These are phyloP conservation scores for Colletotrichum caudatum DNA, from an alignment of 2,329 filamentous ascomycete species.

Conservation along the genomic window DNA sequence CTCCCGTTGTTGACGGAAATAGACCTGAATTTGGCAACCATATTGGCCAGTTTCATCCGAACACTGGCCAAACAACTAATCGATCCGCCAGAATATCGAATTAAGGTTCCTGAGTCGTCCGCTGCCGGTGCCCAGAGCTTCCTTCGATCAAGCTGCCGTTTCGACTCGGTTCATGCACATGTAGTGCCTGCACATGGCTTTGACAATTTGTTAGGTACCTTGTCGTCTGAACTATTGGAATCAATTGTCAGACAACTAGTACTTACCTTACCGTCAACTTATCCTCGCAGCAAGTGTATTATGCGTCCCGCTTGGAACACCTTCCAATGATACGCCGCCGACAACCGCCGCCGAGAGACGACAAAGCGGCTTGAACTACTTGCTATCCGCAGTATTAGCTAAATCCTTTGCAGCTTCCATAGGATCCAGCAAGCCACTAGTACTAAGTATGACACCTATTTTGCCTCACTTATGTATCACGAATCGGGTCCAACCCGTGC, in stretches of 20 bases:
- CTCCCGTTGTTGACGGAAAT: constrained; percentile 1
- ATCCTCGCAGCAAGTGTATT: constrained; percentile 4
- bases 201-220: constrained; percentile 8
- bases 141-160: not conserved
- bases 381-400: not conserved
- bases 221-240: constrained; percentile 25
- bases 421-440: not conserved
- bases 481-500: constrained; percentile 5
- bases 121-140: constrained; percentile 20
- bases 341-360: not conserved
- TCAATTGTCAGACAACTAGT: not conserved
- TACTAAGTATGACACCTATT: not conserved
- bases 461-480: not conserved
- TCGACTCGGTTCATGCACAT: constrained; percentile 10
- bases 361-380: not conserved
- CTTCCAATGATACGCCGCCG: not conserved
- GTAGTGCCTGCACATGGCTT: not conserved
- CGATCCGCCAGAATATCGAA: constrained; percentile 9
- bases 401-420: constrained; percentile 7
- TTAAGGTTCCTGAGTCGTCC: constrained; percentile 27
- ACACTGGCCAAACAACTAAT: constrained; percentile 15
- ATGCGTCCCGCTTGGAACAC: not conserved
- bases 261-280: constrained; percentile 15
- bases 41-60: constrained; percentile 26
- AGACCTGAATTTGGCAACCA: not conserved